Evolutionary conservation across 345 rosid species (phyloP).

Genomic region (Syzygium grande): DNA sequence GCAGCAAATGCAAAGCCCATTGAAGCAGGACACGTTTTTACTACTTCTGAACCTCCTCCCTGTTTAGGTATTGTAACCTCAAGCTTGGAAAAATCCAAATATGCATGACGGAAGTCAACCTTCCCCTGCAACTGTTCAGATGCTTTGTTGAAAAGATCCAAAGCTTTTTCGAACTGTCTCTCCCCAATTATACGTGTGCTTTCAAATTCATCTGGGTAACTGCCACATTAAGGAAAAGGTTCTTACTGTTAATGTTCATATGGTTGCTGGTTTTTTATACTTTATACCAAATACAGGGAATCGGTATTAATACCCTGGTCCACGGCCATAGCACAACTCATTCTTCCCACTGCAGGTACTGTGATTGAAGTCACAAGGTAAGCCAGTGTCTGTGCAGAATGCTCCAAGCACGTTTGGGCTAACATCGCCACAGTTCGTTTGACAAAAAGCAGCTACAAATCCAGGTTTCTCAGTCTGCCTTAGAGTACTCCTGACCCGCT

Average conservation of each 20-base stretch:
- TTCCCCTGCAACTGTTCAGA: constrained; percentile 72
- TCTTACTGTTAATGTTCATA: not conserved
- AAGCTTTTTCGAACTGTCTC: constrained; percentile 76
- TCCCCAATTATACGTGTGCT: constrained; percentile 92
- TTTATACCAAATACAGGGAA: not conserved
- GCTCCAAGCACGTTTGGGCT: constrained; percentile 98
- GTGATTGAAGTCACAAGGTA: constrained; percentile 97
- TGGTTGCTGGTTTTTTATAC: not conserved
- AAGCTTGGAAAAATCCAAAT: constrained; percentile 80
- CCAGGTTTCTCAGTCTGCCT: constrained; percentile 75
- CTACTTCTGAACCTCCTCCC: constrained; percentile 64
- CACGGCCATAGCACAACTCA: constrained; percentile 87
- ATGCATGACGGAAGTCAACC: constrained; percentile 73
- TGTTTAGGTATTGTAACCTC: constrained; percentile 51
- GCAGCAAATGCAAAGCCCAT: constrained; percentile 98
- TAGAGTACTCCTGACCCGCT: constrained; percentile 72
- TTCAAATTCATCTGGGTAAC: constrained; percentile 95
- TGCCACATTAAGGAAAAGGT: constrained; percentile 15
- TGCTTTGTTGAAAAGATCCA: constrained; percentile 73
- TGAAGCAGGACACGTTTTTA: constrained; percentile 93
- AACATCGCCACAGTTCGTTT: constrained; percentile 95
- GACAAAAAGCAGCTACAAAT: constrained; percentile 97
- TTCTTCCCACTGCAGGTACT: constrained; percentile 96
- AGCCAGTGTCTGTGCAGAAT: constrained; percentile 82
- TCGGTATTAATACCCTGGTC: constrained; percentile 67